Evolutionary conservation across 345 rosid species (phyloP).

Genomic region (Populus tremula): DNA sequence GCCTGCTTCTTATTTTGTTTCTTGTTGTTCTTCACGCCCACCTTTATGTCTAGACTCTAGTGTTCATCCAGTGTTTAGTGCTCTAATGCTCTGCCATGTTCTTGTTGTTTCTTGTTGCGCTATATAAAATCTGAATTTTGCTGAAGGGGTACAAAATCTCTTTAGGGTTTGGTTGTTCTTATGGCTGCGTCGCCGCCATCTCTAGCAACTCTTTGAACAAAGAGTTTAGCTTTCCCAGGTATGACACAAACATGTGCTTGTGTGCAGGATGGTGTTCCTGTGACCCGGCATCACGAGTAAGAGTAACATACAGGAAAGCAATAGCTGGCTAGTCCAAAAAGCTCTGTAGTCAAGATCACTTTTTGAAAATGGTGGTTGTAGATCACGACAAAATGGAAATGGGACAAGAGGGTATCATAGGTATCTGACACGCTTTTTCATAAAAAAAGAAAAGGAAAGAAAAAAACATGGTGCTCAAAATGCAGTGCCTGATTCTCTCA

Average conservation of each 20-base stretch:
- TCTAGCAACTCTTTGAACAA: neutral
- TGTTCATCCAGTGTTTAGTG: neutral
- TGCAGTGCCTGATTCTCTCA: neutral
- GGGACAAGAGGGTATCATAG: neutral
- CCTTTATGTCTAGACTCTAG: constrained; percentile 55
- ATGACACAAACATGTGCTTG: too few species aligned
- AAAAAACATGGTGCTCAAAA: neutral
- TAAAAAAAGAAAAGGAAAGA: neutral
- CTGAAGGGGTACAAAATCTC: neutral
- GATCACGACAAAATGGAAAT: neutral
- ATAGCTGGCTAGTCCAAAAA: neutral
- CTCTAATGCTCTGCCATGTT: neutral
- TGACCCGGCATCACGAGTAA: neutral
- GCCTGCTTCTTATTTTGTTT: constrained; percentile 67
- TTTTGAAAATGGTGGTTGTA: neutral
- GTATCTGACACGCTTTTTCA: neutral
- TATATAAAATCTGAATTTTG: neutral
- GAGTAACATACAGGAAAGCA: neutral
- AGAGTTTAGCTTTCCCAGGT: neutral
- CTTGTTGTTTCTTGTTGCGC: neutral
- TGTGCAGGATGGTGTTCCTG: neutral
- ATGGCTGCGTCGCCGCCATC: neutral
- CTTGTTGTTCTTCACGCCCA: constrained; percentile 69
- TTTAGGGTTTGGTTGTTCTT: neutral
- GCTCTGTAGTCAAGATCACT: neutral